Evolutionary conservation across 2,329 filamentous ascomycete species (phyloP), one percentile per base, ranked within the genome.

Genomic region (Pseudocercospora musae): DNA sequence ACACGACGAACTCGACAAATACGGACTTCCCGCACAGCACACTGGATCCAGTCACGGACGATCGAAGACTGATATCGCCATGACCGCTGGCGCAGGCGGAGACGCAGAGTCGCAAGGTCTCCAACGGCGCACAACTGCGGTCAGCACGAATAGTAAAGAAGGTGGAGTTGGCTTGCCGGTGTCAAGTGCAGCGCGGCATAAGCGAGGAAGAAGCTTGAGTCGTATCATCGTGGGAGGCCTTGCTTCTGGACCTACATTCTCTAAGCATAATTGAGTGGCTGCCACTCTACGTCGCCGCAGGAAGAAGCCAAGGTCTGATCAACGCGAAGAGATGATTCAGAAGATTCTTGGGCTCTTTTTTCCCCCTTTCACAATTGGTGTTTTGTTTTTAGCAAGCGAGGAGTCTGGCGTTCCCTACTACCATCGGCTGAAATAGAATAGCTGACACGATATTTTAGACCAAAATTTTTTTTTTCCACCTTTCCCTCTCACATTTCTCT

Each of bases 241-340:
- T 42, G 62, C 60, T 57, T 70, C 72, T 50, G 71, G 71, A 3
- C 72, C 72, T 33, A 73, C 69, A n/a, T 62, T 64, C 33, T 63
- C 66, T 23, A 72, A 72, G 66, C 61, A 66, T 23, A 69, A 71
- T 33, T 70, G 60, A 59, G 49, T 42, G 33, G 4, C 21, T 29
- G 10, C n/a, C 23, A 50, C 9, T 27, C 48, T 11, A 15, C 18
- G 8, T 48, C 9, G 8, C 44, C 8, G 3, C 21, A 18, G 10
- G 42, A 46, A 46, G 42, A 4, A 4, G 13, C 33, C 13, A 37
- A 37, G 9, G 4, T n/a, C 11, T 33, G 31, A 11, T 33, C 11
- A n/a, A 11, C 5, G 33, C 11, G 13, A 37, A 37, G 4, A 37
- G 33, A 5, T 15, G 6, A n/a, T n/a, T 15, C n/a, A n/a, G n/a